Percentiles rank a stretch among this genome's conserved stretches.
Conservation (phyloP, 2,329 filamentous ascomycete genomes). For the Alternaria brassicicola region DNA sequence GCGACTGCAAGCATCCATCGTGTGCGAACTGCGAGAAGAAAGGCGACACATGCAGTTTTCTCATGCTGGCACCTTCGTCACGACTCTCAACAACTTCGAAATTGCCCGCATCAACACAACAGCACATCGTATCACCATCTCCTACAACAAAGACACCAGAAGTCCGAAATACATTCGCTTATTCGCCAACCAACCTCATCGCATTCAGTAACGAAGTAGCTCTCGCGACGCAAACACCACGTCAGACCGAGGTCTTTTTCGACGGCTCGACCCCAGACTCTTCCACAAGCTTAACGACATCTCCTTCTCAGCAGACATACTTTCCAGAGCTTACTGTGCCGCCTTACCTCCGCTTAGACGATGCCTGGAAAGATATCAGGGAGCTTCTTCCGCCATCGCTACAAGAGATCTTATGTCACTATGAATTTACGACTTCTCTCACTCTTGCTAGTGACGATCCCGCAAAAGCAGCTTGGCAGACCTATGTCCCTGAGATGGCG, state of each 20-base stretch:
- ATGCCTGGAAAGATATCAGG: slow-evolving; percentile 38
- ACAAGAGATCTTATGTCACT: slow-evolving; percentile 41
- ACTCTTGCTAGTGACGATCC: slow-evolving; percentile 39
- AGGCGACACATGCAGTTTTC: slow-evolving; percentile 42
- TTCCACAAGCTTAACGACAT: not conserved
- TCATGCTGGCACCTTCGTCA: slow-evolving; percentile 40
- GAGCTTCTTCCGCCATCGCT: slow-evolving; percentile 30
- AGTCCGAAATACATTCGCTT: not conserved
- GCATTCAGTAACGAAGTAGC: slow-evolving; percentile 13
- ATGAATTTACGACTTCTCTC: slow-evolving; percentile 41
- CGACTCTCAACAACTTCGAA: slow-evolving; percentile 27
- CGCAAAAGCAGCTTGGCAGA: slow-evolving; percentile 43
- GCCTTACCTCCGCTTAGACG: slow-evolving; percentile 31
- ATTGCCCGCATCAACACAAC: slow-evolving; percentile 13
- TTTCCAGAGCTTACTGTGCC: slow-evolving; percentile 25
- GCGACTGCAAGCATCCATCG: slow-evolving; percentile 41
- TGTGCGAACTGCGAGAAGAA: slow-evolving; percentile 44
- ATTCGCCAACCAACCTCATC: slow-evolving; percentile 7
- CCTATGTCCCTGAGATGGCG: slow-evolving; percentile 47
- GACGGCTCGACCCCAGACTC: slow-evolving; percentile 4
- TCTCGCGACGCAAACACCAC: slow-evolving; percentile 13
- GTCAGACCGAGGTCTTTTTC: slow-evolving; percentile 16
- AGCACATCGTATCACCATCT: slow-evolving; percentile 1
- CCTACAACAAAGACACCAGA: slow-evolving; percentile 6
- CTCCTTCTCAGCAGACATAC: not conserved